Conservation (phyloP, 768 basidiomycete genomes). For the Mycena galericulata region DNA sequence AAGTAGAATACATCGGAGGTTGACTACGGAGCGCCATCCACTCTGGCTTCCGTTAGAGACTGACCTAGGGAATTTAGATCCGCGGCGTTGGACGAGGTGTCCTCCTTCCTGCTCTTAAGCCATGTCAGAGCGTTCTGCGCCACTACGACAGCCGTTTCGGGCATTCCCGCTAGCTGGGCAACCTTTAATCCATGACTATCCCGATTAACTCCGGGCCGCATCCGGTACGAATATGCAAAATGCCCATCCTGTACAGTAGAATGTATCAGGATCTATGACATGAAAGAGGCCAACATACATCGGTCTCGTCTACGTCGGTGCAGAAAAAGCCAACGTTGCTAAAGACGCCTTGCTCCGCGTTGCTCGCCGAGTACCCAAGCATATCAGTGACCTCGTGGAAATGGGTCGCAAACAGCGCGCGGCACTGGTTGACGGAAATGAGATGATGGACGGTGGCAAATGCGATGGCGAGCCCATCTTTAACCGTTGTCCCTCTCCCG, state of each 20-base stretch:
- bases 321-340: slow-evolving; percentile 85
- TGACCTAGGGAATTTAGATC: slow-evolving; percentile 49
- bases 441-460: slow-evolving; percentile 92
- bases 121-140: slow-evolving; percentile 66
- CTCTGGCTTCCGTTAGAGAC: slow-evolving; percentile 31
- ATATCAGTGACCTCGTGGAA: slow-evolving; percentile 94
- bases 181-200: slow-evolving; percentile 94
- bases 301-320: slow-evolving; percentile 85
- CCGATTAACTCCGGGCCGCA: slow-evolving; percentile 87
- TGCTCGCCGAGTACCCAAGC: slow-evolving; percentile 69
- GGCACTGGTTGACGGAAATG: slow-evolving; percentile 73
- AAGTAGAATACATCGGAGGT: not conserved
- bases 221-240: slow-evolving; percentile 86
- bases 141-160: slow-evolving; percentile 66
- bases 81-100: slow-evolving; percentile 33
- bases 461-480: slow-evolving; percentile 93
- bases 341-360: slow-evolving; percentile 62
- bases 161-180: slow-evolving; percentile 89
- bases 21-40: not conserved
- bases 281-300: slow-evolving; percentile 58
- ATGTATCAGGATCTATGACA: not conserved
- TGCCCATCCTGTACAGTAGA: slow-evolving; percentile 68
- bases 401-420: slow-evolving; percentile 98
- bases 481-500: slow-evolving; percentile 94
- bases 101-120: slow-evolving; percentile 45